phyloP scores from a whole-genome alignment of 2,329 filamentous ascomycete genomes.

The Aspergillus sp. region DNA sequence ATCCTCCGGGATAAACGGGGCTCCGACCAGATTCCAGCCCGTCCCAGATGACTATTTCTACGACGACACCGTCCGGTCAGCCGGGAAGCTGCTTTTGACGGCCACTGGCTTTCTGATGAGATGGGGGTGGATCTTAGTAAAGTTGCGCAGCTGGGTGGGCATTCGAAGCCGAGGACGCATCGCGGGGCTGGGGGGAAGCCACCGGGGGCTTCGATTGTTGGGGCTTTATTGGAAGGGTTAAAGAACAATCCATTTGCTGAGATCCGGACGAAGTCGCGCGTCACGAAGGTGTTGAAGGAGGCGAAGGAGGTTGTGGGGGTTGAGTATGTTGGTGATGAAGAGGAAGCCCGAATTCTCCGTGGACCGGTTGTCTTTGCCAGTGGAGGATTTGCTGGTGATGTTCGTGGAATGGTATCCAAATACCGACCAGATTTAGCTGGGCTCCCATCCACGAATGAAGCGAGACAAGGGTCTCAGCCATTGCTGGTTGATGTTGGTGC shows the following conservation, averaged over 20 bases:
- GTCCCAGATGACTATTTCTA: conserved; percentile 48
- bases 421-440: conserved; percentile 61
- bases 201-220: conserved; percentile 61
- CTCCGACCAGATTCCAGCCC: conserved; percentile 58
- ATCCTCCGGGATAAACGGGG: conserved; percentile 66
- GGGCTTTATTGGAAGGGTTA: conserved; percentile 53
- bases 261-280: conserved; percentile 54
- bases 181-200: conserved; percentile 55
- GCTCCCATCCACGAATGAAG: conserved; percentile 64
- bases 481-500: conserved; percentile 44
- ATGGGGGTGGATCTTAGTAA: conserved; percentile 59
- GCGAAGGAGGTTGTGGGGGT: conserved; percentile 51
- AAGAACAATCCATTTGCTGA: conserved; percentile 52
- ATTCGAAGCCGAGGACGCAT: conserved; percentile 58
- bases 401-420: conserved; percentile 54
- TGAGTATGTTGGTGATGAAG: conserved; percentile 42
- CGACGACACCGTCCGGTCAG: conserved; percentile 59
- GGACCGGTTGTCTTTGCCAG: conserved; percentile 61
- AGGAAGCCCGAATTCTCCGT: conserved; percentile 38
- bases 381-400: conserved; percentile 65
- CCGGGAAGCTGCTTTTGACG: conserved; percentile 41
- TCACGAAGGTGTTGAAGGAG: conserved; percentile 50
- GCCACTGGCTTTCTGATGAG: conserved; percentile 55
- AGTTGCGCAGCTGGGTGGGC: conserved; percentile 61
- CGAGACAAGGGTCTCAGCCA: conserved; percentile 54